phyloP scores from a whole-genome alignment of 352 stramenopile genomes.

The Saprolegnia diclina region DNA sequence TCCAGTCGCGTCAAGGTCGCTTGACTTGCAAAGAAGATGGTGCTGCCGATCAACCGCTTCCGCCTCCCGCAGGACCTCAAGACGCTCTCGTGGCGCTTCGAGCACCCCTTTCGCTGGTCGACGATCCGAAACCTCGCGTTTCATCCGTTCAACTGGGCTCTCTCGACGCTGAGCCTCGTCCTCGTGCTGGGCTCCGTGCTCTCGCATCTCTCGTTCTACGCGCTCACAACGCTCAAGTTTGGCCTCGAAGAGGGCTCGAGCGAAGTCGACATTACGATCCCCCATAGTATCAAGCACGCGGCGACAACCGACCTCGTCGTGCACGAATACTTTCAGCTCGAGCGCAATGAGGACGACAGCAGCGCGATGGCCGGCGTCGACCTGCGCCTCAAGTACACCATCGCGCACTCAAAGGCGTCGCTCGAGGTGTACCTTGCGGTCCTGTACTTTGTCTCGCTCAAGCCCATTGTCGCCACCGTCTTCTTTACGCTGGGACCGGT shows the following conservation, averaged over 20 bases:
- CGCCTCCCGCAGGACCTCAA: neutral
- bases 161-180: constrained; percentile 7
- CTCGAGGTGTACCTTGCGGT: neutral
- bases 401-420: neutral
- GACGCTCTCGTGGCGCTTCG: neutral
- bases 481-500: constrained; percentile 6
- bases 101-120: constrained; percentile 8
- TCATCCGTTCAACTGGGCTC: constrained; percentile 11
- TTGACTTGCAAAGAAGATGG: no score
- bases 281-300: constrained; percentile 18
- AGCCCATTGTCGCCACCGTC: constrained; percentile 4
- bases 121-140: constrained; percentile 5
- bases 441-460: constrained; percentile 22
- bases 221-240: neutral
- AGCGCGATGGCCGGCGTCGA: constrained; percentile 4
- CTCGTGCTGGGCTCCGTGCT: constrained; percentile 5
- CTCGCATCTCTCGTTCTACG: constrained; percentile 20
- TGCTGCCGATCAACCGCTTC: neutral
- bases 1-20: no score
- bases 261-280: constrained; percentile 1
- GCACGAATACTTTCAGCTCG: constrained; percentile 21
- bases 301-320: constrained; percentile 8
- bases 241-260: neutral
- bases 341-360: neutral
- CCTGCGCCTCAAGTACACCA: constrained; percentile 5